Evolutionary conservation across 1,139 yeast species (phyloP), one percentile per base, ranked within the genome.

Genomic region (Sporopachydermia cereana): DNA sequence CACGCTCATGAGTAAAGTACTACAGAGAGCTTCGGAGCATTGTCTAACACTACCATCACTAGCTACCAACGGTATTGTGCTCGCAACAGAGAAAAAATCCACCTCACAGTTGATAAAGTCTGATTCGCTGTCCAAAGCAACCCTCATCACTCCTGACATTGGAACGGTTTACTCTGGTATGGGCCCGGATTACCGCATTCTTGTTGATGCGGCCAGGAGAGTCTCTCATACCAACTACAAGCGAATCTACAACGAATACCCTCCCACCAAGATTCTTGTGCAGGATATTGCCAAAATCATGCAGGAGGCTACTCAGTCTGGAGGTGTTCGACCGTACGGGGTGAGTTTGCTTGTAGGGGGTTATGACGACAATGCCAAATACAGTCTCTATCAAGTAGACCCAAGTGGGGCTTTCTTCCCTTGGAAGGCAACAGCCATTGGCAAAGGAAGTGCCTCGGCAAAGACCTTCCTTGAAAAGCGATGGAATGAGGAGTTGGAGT

Each of bases 371-470:
- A 81, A 73, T 59, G 82, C 64, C 66, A 88, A 77, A 49, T 88
- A 77, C 64, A 86, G 85, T 59, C 72, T 93, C 51, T 93, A 91
- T 63, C 98, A 93, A 65, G 95, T 93, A 44, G 98, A 93, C 67
- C 99, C 99, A 3, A 84, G 95, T 3, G 99, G 99, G 14, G 81
- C 96, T 46, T 93, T 84, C 63, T 93, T 86, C 74, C 97, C 98
- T n/a, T 93, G 99, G 99, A 91, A 91, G 66, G 98, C 98, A 24
- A 91, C 98, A 2, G 97, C 98, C 24, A 91, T 93, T 56, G 99
- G 99, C 51, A 89, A 88, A 62, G 94, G 96, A 24, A 79, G 96
- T 3, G 79, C 79, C 41, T 84, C 94, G 5, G 98, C 98, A 31
- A 91, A 93, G 69, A 91, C 98, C 1, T 93, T 93, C 58, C 70